These are phyloP conservation scores for Citrus inodora DNA, from an alignment of 345 rosid genomes.

Conservation along the genomic window DNA sequence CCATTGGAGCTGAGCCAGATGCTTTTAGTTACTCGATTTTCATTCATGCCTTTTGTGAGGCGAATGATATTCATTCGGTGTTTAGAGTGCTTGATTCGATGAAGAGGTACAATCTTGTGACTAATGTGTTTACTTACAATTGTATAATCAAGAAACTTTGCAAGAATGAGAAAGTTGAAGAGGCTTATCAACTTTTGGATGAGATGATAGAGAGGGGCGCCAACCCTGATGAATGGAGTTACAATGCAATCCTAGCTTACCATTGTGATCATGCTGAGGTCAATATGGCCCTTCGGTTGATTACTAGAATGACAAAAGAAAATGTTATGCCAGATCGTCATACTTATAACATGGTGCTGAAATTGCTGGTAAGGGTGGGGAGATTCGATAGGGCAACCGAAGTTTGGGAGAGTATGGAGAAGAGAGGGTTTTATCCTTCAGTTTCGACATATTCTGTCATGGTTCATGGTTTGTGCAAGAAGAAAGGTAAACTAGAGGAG, in stretches of 20 bases:
- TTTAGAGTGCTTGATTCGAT: constrained; percentile 74
- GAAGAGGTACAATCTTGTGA: constrained; percentile 57
- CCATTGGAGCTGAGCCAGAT: constrained; percentile 48
- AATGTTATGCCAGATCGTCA: constrained; percentile 59
- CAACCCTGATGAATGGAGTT: constrained; percentile 75
- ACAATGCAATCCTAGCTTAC: constrained; percentile 67
- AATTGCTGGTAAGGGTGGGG: constrained; percentile 62
- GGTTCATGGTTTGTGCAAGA: constrained; percentile 78
- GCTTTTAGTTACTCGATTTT: constrained; percentile 66
- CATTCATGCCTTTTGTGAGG: constrained; percentile 63
- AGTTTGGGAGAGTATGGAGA: constrained; percentile 74
- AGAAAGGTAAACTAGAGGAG: constrained; percentile 72
- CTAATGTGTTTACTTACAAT: constrained; percentile 81
- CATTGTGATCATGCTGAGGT: constrained; percentile 81
- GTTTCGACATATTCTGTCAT: constrained; percentile 78
- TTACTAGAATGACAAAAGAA: constrained; percentile 59
- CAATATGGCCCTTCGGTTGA: constrained; percentile 56
- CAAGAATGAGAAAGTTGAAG: constrained; percentile 61
- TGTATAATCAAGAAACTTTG: constrained; percentile 66
- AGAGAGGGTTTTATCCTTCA: constrained; percentile 63
- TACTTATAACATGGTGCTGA: constrained; percentile 80
- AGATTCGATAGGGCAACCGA: constrained; percentile 70
- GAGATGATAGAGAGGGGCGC: constrained; percentile 60
- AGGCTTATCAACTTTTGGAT: constrained; percentile 61
- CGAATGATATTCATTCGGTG: constrained; percentile 54